Evolutionary conservation across 164 flowering plant species (phyloP).

Genomic region (Amborella trichopoda): DNA sequence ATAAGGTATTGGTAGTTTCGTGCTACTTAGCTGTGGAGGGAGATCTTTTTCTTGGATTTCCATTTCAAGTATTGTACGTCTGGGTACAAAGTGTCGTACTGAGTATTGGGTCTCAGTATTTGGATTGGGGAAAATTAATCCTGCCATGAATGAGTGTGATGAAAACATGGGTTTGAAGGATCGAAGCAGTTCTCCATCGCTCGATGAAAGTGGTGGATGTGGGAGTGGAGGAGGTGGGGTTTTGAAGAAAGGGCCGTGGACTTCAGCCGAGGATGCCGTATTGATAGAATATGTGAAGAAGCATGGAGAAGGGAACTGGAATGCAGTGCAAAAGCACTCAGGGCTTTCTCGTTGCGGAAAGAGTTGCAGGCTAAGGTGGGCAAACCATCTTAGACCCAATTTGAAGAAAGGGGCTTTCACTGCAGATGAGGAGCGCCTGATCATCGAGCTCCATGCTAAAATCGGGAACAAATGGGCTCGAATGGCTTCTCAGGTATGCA

Average conservation of each 20-base stretch:
- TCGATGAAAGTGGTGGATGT: slow-evolving; percentile 33
- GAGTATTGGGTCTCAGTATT: too few relatives aligned
- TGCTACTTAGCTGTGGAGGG: too few relatives aligned
- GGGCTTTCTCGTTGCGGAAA: slow-evolving; percentile 81
- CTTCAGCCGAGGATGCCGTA: slow-evolving; percentile 76
- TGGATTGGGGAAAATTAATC: too few relatives aligned
- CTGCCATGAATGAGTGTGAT: too few relatives aligned
- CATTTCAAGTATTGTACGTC: too few relatives aligned
- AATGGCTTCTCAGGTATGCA: slow-evolving; percentile 76
- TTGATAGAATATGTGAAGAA: slow-evolving; percentile 69
- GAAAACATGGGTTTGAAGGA: too few relatives aligned
- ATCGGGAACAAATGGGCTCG: slow-evolving; percentile 95
- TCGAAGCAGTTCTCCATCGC: slow-evolving; percentile 29
- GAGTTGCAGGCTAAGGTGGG: slow-evolving; percentile 91
- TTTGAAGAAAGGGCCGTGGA: slow-evolving; percentile 90
- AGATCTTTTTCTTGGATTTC: too few relatives aligned
- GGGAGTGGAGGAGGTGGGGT: slow-evolving; percentile 25
- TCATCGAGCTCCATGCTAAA: slow-evolving; percentile 73
- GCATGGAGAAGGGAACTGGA: slow-evolving; percentile 92
- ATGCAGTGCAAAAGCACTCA: slow-evolving; percentile 78
- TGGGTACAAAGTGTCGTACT: too few relatives aligned
- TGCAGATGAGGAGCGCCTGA: slow-evolving; percentile 52
- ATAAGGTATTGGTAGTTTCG: too few relatives aligned
- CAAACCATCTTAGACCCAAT: slow-evolving; percentile 81
- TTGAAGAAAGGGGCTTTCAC: slow-evolving; percentile 82